Evolutionary conservation across 2,329 filamentous ascomycete species (phyloP), one percentile per base, ranked within the genome.

Genomic region (Colletotrichum simmondsii): DNA sequence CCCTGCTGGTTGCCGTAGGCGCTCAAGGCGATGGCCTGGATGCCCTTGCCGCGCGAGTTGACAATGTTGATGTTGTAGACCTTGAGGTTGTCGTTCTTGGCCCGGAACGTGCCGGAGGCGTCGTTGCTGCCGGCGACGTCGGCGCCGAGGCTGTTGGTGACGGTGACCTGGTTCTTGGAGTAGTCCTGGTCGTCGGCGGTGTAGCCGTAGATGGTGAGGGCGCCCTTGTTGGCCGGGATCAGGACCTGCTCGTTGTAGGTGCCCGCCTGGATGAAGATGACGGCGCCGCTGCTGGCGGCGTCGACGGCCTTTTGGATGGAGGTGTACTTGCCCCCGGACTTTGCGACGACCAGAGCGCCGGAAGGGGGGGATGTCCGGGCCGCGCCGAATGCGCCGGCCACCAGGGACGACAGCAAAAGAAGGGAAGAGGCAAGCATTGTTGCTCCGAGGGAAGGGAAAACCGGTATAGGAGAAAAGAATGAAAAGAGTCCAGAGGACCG

Each of bases 201-300:
- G 81, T 81, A 67, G 81, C 81, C 59, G 82, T 92, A 92, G 46
- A 88, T 90, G 79, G 93, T 88, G 83, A 92, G 92, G 80, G 93
- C 90, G 77, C 86, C 88, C 68, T 90, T 88, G 1, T 84, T 83
- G 1, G 81, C 75, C 2, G 86, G 85, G 5, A 85, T 84, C 2
- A 84, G 82, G 0, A 85, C 87, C 46, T 88, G 62, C 92, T 77
- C 80, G 53, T 77, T 77, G 73, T 80, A 83, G 37, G 75, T 76
- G 56, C 82, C 71, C 79, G 71, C 71, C 77, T 77, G 72, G 24
- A 78, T 66, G 49, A 79, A 79, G 57, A 79, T 79, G 65, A 86
- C 85, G 5, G 85, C 84, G 1, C 84, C 82, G 0, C 85, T 87
- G 35, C 86, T 88, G 14, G 92, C 85, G 8, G 90, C 86, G 76